These are phyloP conservation scores for Parachaetomium inaequale DNA, from an alignment of 495 filamentous ascomycete genomes.

Conservation along the genomic window DNA sequence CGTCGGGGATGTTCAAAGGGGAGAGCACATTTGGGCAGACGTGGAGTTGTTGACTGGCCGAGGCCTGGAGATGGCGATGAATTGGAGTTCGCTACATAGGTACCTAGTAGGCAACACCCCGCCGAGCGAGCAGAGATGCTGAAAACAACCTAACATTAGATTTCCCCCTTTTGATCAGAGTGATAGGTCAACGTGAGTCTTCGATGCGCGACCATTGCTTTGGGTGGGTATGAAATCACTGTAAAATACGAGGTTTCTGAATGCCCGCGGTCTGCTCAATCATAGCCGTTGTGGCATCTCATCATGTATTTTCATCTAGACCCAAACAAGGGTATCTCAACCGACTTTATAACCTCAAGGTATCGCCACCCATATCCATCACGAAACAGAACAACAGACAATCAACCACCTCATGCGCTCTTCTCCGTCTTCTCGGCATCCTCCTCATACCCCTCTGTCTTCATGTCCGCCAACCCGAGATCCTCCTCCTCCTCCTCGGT, in stretches of 20 bases:
- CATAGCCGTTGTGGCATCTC: neutral
- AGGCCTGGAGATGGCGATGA: too few relatives aligned
- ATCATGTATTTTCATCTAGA: conserved; percentile 11
- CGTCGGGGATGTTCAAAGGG: too few relatives aligned
- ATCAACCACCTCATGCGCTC: neutral
- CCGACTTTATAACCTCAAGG: neutral
- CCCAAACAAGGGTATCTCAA: conserved; percentile 10
- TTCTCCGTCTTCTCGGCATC: conserved; percentile 23
- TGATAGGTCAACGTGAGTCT: too few relatives aligned
- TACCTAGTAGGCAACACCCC: too few relatives aligned
- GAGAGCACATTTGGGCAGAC: too few relatives aligned
- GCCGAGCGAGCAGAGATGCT: too few relatives aligned
- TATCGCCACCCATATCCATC: neutral
- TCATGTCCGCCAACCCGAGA: conserved; percentile 86
- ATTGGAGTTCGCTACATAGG: too few relatives aligned
- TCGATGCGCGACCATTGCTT: too few relatives aligned
- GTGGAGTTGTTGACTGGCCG: too few relatives aligned
- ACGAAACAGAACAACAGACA: neutral
- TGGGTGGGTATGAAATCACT: too few relatives aligned
- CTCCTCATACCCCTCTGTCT: conserved; percentile 78
- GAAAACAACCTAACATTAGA: too few relatives aligned
- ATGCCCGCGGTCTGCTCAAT: neutral
- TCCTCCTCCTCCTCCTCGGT: conserved; percentile 90
- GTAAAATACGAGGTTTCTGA: neutral
- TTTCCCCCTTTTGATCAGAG: too few relatives aligned